Percentiles rank a stretch among this genome's conserved stretches.
Conservation (phyloP, 108 stramenopile species). For the Skeletonema marinoi region DNA sequence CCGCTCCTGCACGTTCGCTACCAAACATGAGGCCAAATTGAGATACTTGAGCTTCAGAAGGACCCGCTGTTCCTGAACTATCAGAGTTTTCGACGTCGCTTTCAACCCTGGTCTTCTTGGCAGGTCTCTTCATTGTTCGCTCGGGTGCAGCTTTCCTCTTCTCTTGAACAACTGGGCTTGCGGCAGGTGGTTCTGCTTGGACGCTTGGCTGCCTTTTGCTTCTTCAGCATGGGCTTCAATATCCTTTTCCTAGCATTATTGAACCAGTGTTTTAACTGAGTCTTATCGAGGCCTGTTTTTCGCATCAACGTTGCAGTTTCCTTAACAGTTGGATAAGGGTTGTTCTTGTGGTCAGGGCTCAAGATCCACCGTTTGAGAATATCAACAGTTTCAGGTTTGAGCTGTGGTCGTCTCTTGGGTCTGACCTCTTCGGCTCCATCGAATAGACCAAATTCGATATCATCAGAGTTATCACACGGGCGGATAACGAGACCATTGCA, state of each 20-base stretch:
- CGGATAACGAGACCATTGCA: constrained; percentile 42
- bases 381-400: constrained; percentile 20
- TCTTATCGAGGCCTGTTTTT: constrained; percentile 32
- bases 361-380: constrained; percentile 36
- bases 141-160: neutral
- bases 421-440: constrained; percentile 23
- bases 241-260: constrained; percentile 49
- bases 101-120: neutral
- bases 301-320: constrained; percentile 19
- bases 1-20: neutral
- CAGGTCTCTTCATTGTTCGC: neutral
- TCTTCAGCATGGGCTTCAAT: constrained; percentile 29
- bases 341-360: constrained; percentile 32
- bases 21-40: neutral
- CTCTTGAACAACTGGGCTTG: constrained; percentile 3
- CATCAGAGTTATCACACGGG: neutral
- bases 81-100: neutral
- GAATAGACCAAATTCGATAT: constrained; percentile 19
- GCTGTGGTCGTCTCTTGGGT: constrained; percentile 32
- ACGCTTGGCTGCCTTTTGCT: constrained; percentile 4
- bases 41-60: neutral
- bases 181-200: neutral
- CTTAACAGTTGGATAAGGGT: constrained; percentile 35
- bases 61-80: neutral
- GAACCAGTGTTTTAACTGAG: constrained; percentile 47